Conservation (phyloP, 1,139 yeast genomes). For the Debaryomycetaceae sp. region DNA sequence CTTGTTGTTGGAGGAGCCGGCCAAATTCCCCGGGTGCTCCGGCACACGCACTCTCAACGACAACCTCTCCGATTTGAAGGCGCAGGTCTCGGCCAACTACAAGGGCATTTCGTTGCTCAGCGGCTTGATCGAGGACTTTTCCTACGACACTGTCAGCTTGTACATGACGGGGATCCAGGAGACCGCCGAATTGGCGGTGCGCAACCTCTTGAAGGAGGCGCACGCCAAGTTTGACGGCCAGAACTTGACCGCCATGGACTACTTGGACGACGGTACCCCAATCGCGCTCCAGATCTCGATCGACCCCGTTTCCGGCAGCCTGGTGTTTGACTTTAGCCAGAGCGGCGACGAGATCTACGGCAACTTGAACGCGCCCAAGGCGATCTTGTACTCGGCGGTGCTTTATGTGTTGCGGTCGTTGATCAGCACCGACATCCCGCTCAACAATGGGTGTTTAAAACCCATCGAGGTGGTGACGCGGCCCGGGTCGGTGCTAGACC, state of each 20-base stretch:
- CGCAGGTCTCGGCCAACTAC: conserved; percentile 41
- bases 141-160: conserved; percentile 30
- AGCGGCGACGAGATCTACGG: conserved; percentile 44
- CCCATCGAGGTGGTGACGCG: conserved; percentile 69
- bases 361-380: conserved; percentile 47
- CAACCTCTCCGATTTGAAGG: conserved; percentile 40
- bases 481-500: conserved; percentile 63
- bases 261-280: conserved; percentile 43
- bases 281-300: conserved; percentile 33
- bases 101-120: conserved; percentile 35
- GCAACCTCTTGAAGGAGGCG: conserved; percentile 34
- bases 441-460: conserved; percentile 77
- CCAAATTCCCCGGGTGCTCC: conserved; percentile 43
- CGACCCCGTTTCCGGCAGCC: conserved; percentile 30
- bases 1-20: conserved; percentile 38
- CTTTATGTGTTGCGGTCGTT: conserved; percentile 72
- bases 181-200: conserved; percentile 40
- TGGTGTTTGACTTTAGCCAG: conserved; percentile 38
- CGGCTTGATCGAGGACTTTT: conserved; percentile 28
- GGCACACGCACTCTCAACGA: conserved; percentile 41
- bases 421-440: conserved; percentile 73
- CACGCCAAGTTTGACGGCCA: conserved; percentile 32
- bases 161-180: conserved; percentile 42
- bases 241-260: conserved; percentile 31
- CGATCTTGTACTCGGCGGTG: conserved; percentile 78